Evolutionary conservation across 1,284 basidiomycete genomes (phyloP).

Genomic region (Pholiota adiposa): DNA sequence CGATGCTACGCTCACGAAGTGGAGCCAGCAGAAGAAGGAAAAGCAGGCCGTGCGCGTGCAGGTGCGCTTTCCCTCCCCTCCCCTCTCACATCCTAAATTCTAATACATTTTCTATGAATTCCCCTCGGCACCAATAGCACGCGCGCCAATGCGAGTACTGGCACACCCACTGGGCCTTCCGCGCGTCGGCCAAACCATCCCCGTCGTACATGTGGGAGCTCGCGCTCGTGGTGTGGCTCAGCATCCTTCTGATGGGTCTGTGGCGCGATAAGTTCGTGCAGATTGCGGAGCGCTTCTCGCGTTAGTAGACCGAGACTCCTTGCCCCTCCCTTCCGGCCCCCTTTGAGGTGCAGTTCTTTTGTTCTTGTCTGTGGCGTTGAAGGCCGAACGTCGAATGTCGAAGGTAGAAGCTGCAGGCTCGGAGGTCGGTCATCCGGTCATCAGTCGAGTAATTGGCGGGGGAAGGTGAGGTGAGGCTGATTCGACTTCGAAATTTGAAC

Average conservation of each 20-base stretch:
- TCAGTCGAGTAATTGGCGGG: no score
- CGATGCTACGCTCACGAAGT: constrained; percentile 24
- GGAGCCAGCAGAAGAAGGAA: constrained; percentile 31
- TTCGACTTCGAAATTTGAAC: background rate
- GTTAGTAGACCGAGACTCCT: background rate
- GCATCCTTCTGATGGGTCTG: constrained; percentile 24
- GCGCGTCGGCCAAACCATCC: constrained; percentile 11
- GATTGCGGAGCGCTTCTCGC: background rate
- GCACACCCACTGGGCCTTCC: constrained; percentile 30
- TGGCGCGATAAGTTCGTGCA: constrained; percentile 17
- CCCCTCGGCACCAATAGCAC: constrained; percentile 28
- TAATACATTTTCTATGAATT: background rate
- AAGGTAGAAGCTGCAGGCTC: background rate
- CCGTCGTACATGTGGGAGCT: constrained; percentile 28
- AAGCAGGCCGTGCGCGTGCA: constrained; percentile 29
- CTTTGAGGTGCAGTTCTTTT: no score
- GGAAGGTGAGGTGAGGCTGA: no score
- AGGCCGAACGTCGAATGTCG: background rate
- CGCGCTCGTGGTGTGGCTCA: constrained; percentile 29
- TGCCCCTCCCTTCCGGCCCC: background rate
- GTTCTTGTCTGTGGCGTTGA: background rate
- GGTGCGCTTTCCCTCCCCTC: constrained; percentile 25
- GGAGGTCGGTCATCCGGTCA: background rate
- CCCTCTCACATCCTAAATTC: background rate
- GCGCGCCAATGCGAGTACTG: constrained; percentile 37